Conservation (phyloP, 257 asterid species). For the Solanum pinnatisectum region DNA sequence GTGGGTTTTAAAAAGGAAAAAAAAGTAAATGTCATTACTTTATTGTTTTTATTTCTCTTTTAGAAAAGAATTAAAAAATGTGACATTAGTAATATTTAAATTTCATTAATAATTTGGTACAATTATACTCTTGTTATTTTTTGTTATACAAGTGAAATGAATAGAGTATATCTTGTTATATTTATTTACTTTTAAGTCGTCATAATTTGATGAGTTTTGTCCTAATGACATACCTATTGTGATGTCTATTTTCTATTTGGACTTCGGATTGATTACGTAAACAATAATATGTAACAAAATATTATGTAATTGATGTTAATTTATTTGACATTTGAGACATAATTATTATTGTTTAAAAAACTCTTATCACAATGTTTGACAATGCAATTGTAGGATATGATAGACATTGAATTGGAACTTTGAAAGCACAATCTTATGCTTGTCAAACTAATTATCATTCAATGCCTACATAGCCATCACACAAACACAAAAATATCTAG, state of each 20-base stretch:
- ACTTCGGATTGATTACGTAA: accelerated
- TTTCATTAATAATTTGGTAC: neutral
- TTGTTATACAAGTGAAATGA: neutral
- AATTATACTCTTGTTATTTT: neutral
- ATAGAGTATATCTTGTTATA: accelerated
- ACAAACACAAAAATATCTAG: neutral
- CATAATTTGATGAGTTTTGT: neutral
- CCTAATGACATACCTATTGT: neutral
- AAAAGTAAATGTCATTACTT: neutral
- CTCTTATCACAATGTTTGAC: neutral
- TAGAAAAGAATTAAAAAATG: neutral
- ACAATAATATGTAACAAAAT: neutral
- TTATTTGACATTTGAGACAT: neutral
- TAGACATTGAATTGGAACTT: neutral
- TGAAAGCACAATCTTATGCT: neutral
- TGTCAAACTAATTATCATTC: neutral
- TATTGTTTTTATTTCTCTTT: neutral
- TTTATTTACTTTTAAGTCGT: neutral
- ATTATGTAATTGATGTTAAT: neutral
- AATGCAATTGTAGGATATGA: no score
- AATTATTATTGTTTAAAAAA: neutral
- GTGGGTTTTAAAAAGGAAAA: neutral
- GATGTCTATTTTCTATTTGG: neutral
- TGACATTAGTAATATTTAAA: neutral
- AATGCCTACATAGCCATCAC: neutral